Evolutionary conservation across 352 stramenopile genomes (phyloP), one percentile per base, ranked within the genome.

Genomic region (Phytophthora pinifolia): DNA sequence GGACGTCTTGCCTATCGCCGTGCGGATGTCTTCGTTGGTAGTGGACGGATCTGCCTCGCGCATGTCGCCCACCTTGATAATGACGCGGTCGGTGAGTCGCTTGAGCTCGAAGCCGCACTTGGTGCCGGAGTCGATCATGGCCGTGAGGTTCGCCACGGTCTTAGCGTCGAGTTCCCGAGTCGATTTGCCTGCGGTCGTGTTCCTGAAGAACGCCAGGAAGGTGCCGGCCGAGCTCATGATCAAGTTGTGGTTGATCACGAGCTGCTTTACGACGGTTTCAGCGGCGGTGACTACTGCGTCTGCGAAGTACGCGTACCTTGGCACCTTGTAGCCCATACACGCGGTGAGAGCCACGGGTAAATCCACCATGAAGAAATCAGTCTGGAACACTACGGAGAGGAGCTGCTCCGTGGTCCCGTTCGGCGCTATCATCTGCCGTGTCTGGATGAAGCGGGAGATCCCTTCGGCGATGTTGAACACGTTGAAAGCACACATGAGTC

Each of bases 401-500:
- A 88, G 42, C 45, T 90, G 71, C 14, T 74, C 65, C 38, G 79
- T 65, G 5, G 79, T 85, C 33, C 68, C 70, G 49, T 82, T 70
- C 2, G 70, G 73, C 14, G 63, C 62, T 29, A 53, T 62, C 4
- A 51, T 30, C 14, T 81, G 63, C 22, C 70, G 59, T 51, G 71
- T 69, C 20, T 72, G 63, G 14, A 72, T 57, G 49, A 75, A 83
- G 15, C 64, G 54, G 0, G 76, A 50, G 27, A 89, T 59, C 22
- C 82, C 72, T 59, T 79, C 65, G 1, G 71, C 59, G 18, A 78
- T 69, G 0, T 61, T 62, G 47, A 78, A 84, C 4, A 89, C 46
- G 41, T 80, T 65, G 32, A 74, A 67, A 0, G 57, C 70, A n/a
- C 81, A 92, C 41, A 72, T 60, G 18, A 89, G 43, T 1, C 68